Percentiles rank a stretch among this genome's conserved stretches.
Evolutionary conservation across 2,329 filamentous ascomycete genomes (phyloP).

Genomic region (Endocalyx cinctus): DNA sequence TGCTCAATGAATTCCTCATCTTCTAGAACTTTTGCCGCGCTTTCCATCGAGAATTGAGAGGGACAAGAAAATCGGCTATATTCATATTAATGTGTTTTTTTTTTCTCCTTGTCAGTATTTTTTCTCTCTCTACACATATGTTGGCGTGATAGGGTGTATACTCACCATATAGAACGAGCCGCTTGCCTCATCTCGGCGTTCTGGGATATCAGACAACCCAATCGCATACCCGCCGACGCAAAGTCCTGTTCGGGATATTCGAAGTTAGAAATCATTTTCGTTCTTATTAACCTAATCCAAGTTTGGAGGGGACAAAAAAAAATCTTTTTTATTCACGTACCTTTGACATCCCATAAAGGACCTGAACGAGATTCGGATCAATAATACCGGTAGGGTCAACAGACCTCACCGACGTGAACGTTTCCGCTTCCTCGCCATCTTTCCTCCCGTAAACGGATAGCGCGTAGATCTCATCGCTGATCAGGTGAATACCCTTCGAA

Average conservation of each 20-base stretch:
- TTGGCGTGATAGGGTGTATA: too few relatives aligned
- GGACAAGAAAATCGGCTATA: slow-evolving; percentile 15
- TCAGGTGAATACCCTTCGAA: slow-evolving; percentile 17
- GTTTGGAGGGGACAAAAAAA: slow-evolving; percentile 2
- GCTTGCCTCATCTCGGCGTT: slow-evolving; percentile 14
- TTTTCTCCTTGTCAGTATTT: too few relatives aligned
- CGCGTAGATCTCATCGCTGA: slow-evolving; percentile 20
- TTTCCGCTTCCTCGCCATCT: slow-evolving; percentile 8
- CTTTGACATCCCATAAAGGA: slow-evolving; percentile 20
- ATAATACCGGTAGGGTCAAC: slow-evolving; percentile 15
- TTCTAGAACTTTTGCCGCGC: slow-evolving; percentile 16
- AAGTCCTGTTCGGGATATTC: slow-evolving; percentile 13
- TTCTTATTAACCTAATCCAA: too few relatives aligned
- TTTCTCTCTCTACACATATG: too few relatives aligned
- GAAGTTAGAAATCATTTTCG: too few relatives aligned
- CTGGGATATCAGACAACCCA: slow-evolving; percentile 17
- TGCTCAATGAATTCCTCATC: slow-evolving; percentile 11
- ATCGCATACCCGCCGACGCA: slow-evolving; percentile 11
- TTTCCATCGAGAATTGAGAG: slow-evolving; percentile 17
- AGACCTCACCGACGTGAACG: slow-evolving; percentile 12
- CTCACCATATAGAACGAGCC: slow-evolving; percentile 13
- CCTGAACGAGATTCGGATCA: slow-evolving; percentile 13
- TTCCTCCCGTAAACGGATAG: slow-evolving; percentile 12
- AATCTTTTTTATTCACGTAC: slow-evolving; percentile 2
- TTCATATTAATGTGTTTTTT: too few relatives aligned